Base-by-base conservation (phyloP, 306 rosid genomes). In the Alnus rubra region DNA sequence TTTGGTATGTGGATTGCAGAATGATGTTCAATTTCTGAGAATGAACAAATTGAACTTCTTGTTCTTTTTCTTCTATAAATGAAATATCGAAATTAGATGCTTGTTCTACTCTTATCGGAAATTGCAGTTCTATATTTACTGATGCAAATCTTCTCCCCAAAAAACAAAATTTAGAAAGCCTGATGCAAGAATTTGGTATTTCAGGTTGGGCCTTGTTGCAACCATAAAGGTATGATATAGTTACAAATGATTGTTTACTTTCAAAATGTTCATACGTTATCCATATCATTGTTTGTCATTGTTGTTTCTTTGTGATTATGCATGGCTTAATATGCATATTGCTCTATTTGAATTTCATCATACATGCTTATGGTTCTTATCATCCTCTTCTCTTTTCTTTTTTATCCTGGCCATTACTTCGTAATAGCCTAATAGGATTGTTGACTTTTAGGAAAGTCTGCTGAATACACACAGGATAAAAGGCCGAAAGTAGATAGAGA, bases 151-250 rank as follows among this genome's bases (percentile, higher is more conserved):
- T 62, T 31, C 68, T 30, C 42, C 69, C 19, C 33, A 7, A 35
- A n/a, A 80, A 50, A 44, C 71, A 39, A 18, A 42, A 31, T 71
- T 77, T 71, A 30, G 18, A 73, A 2, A 62, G 5, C 53, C 89
- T 90, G 78, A 90, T 54, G 64, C 50, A 47, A 73, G 80, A 10
- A 65, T 63, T 54, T 84, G 62, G 23, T 81, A 75, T 91, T 88
- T 82, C 96, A 95, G 98, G 94, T 90, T 95, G 92, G 98, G 98
- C 67, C 98, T 95, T 49, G 98, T 92, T 81, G 92, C 97, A 31
- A 94, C 98, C 74, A 92, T 91, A 65, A 94, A 94, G 98, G 97
- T 94, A 92, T 75, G 75, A 49, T 69, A 49, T 69, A 16, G 63
- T 31, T 73, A 76, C 64, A 64, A 51, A 42, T 67, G 67, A 58